Base-by-base conservation (phyloP, 352 stramenopile genomes). In the Phytopythium chamaehyphon region DNA sequence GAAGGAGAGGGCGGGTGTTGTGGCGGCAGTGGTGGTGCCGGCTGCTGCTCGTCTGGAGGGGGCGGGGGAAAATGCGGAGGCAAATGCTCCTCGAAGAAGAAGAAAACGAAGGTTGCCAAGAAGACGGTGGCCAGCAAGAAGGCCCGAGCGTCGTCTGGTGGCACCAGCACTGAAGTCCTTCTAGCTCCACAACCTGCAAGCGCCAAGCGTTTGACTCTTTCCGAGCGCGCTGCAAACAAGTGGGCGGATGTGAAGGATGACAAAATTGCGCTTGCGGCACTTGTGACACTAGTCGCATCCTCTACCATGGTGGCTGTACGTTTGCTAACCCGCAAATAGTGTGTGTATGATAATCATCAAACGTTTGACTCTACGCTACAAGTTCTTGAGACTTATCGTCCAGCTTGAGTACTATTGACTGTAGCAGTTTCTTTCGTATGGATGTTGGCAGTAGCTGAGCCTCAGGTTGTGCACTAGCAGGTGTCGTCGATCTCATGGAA, bases 401-500 rank as follows among this genome's bases (percentile, higher is more conserved):
- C 1, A 78, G 55, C 47, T 86, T 88, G 50, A 88, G 73, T 38
- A 84, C 16, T 24, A 88, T 43, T 11, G 65, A 59, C 48, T 86
- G 73, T 15, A 88, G 42, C 16, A 86, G 60, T 38, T 86, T 88
- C 55, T 76, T 85, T 6, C 77, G 72, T 33, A 74, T 28, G 49
- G 75, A 81, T 21, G 60, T 66, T 2, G 62, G 26, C 14, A 73
- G 71, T 21, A 88, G 51, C 55, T 86, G 77, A 0, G 70, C 57
- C 21, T 86, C 77, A 3, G 71, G 64, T 46, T 85, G 44, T 11
- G 44, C 26, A 24, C 28, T 69, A n/a, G 70, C 51, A 4, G 45
- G 59, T 4, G 77, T 58, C 3, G 61, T 52, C 16, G 69, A 57
- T 5, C 64, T 66, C 68, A 86, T 76, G 1, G 69, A 68, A 37